phyloP scores from a whole-genome alignment of 140 eudicot species.

The Ambrosia hybrid region DNA sequence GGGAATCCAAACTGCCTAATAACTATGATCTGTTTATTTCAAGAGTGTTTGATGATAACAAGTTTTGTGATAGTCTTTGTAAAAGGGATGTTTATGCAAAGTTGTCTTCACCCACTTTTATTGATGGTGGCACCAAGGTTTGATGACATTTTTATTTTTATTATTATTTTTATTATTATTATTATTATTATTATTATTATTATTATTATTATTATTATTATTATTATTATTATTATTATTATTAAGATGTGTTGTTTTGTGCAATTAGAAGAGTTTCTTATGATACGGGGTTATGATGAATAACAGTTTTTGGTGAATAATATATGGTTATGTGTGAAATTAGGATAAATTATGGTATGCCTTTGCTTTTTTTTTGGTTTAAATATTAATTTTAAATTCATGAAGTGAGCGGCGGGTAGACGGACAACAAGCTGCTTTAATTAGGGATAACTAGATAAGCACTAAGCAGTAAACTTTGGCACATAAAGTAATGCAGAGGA shows the following conservation, averaged over 20 bases:
- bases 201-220: too few relatives aligned
- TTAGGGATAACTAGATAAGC: background rate
- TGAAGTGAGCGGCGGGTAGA: too few relatives aligned
- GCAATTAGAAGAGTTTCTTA: background rate
- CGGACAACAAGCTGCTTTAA: background rate
- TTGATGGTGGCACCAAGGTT: slow-evolving; percentile 87
- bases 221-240: too few relatives aligned
- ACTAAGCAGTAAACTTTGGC: background rate
- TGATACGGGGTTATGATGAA: background rate
- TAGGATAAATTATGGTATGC: background rate
- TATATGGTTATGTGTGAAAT: background rate
- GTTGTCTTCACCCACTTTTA: slow-evolving; percentile 46
- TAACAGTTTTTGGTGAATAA: background rate
- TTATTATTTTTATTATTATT: background rate
- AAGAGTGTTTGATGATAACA: slow-evolving; percentile 45
- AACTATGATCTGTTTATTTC: slow-evolving; percentile 51
- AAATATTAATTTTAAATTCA: too few relatives aligned
- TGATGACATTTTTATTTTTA: background rate
- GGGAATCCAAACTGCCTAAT: slow-evolving; percentile 79
- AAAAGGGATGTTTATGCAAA: slow-evolving; percentile 68
- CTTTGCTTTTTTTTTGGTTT: too few relatives aligned
- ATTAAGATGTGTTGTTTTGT: background rate
- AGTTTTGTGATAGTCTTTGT: slow-evolving; percentile 33
- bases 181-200: too few relatives aligned
- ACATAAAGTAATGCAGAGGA: background rate